Base-by-base conservation (phyloP, 1,139 yeast genomes). In the Hemisphaericaspora xylofermentans region DNA sequence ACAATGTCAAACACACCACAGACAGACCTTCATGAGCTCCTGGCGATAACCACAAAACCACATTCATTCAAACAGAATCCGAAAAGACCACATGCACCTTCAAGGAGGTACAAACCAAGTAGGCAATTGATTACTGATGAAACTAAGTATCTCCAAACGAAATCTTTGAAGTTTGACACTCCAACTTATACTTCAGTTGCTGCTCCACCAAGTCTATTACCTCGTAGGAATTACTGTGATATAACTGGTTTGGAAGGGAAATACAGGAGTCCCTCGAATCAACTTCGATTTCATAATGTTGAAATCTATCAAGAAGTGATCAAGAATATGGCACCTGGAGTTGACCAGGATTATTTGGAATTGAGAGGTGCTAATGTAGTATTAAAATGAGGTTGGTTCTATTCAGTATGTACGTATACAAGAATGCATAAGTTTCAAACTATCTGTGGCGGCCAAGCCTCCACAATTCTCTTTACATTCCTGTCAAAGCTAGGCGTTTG, bases 331-430 rank as follows among this genome's bases (percentile, higher is more conserved):
- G 84, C 91, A 1, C 86, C 95, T 1, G 96, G 97, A 21, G 88
- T 86, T 15, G 98, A 93, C 63, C 98, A 93, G 63, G 95, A 88
- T 60, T 93, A 89, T 59, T 71, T 93, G 57, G 86, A 87, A 51
- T 69, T 93, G 48, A 74, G 98, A 52, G 89, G 88, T 36, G 98
- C 96, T 31, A 86, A 89, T 58, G 91, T 91, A 17, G 80, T 91
- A 7, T 71, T 91, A 58, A 83, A 71, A 55, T 71, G 54, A 78
- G 48, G 9, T 19, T 14, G 6, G 3, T 28, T 29, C 18, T 18
- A n/a, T 21, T 4, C 8, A 12, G 8, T 21, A 17, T 27, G 24
- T 38, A 16, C 15, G n/a, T 24, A 9, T 24, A 24, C 10, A 24
- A 9, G 5, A 8, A 6, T 9, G 12, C 6, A 9, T 24, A 6